A percentile compares a stretch with the other conserved stretches of the same genome.
These are phyloP conservation scores for Usnea hakonensis DNA, from an alignment of 495 filamentous ascomycete species.

Conservation along the genomic window DNA sequence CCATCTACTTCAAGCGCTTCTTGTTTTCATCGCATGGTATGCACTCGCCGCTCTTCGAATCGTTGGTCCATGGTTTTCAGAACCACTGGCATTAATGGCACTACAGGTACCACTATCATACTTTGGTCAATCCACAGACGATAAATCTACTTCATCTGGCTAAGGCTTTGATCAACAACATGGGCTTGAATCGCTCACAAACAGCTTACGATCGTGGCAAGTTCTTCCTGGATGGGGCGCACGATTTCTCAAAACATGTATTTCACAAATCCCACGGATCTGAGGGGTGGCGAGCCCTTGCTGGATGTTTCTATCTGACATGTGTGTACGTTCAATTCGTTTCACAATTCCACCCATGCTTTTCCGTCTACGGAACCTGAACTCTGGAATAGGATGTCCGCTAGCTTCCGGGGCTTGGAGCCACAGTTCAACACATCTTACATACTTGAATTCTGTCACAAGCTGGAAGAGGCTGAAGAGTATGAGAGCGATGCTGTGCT, in stretches of 20 bases:
- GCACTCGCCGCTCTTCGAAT: not conserved
- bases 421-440: not conserved
- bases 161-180: not conserved
- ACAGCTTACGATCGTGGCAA: not conserved
- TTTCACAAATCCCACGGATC: not conserved
- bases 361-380: not conserved
- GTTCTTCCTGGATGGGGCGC: not conserved
- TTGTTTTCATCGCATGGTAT: not conserved
- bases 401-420: not conserved
- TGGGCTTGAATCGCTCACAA: not conserved
- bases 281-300: not conserved
- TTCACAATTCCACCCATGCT: not conserved
- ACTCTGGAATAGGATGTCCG: not conserved
- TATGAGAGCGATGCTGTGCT: not conserved
- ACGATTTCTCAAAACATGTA: not conserved
- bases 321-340: not conserved
- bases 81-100: not conserved
- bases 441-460: not conserved
- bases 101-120: constrained; percentile 2
- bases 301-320: not conserved
- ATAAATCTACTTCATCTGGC: not conserved
- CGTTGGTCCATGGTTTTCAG: not conserved
- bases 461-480: not conserved
- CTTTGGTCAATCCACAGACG: not conserved
- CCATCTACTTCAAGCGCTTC: not conserved